phyloP scores from a whole-genome alignment of 495 filamentous ascomycete species.

The Penicillium longicatenatum region DNA sequence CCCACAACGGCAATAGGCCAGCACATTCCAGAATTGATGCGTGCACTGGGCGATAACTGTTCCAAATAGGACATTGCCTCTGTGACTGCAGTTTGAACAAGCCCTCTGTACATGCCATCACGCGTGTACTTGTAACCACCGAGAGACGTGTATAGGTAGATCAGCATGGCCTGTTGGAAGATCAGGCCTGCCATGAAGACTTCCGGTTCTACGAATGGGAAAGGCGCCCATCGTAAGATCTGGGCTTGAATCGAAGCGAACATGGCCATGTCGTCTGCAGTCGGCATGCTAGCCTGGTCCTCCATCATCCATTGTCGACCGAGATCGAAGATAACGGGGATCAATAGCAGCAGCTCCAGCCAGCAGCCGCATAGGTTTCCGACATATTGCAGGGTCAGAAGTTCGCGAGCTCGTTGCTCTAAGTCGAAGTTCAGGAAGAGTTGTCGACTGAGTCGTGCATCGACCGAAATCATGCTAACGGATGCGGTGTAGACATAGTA shows the following conservation, averaged over 20 bases:
- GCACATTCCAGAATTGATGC: constrained; percentile 41
- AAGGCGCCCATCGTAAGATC: constrained; percentile 38
- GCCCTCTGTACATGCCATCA: constrained; percentile 36
- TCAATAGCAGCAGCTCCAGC: constrained; percentile 37
- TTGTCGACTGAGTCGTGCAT: constrained; percentile 36
- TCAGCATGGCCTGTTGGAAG: constrained; percentile 41
- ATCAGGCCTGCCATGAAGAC: constrained; percentile 37
- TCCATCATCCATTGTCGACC: constrained; percentile 42
- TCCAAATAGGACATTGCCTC: constrained; percentile 35
- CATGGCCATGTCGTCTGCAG: constrained; percentile 42
- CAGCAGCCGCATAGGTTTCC: constrained; percentile 43
- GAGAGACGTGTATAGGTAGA: constrained; percentile 39
- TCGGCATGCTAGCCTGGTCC: constrained; percentile 25
- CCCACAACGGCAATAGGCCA: constrained; percentile 43
- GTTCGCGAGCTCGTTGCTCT: constrained; percentile 35
- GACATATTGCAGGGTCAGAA: constrained; percentile 33
- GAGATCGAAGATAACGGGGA: constrained; percentile 43
- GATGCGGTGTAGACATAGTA: constrained; percentile 44
- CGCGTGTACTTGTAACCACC: constrained; percentile 27
- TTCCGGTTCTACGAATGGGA: constrained; percentile 32
- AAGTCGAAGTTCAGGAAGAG: constrained; percentile 40
- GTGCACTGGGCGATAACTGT: constrained; percentile 29
- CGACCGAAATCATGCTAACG: constrained; percentile 48
- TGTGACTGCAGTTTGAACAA: constrained; percentile 31
- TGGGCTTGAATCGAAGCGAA: constrained; percentile 41